Base-by-base conservation (phyloP, 2,329 filamentous ascomycete species). In the Colletotrichum incanum region DNA sequence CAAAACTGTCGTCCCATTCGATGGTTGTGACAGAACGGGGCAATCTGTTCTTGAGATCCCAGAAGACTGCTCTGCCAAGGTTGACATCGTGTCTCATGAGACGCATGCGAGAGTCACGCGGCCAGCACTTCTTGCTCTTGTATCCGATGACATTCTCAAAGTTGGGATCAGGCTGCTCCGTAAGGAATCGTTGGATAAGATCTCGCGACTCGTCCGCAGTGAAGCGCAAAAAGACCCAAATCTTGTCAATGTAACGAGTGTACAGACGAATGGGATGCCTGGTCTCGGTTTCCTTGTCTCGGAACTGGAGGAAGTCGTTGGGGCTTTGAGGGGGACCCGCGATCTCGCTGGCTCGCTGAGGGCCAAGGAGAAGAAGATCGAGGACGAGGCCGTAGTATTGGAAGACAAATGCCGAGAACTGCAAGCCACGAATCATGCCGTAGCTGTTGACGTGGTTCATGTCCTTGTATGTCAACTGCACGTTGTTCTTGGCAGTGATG, bases 391-490 rank as follows among this genome's bases (percentile, higher is more conserved):
- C 96, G 77, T 99, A 99, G 87, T 95, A 99, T 80, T 99, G 96
- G 89, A 99, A 99, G 28, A 99, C 96, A 74, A 99, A 99, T 0
- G 94, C 96, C 1, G 96, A 98, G 84, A 99, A 99, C 76, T 99
- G 97, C 20, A 99, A 88, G 76, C 97, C 96, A 78, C 96, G 94
- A 78, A 99, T 98, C 93, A 99, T 93, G 76, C 96, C 96, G 80
- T 98, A 99, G 80, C 94, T 97, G 84, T 99, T 99, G 80, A 97
- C 96, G 79, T 99, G 96, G 80, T 98, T 98, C 96, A 99, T 99
- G 78, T 99, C 96, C 86, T 99, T 99, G 87, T 99, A 99, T 74
- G 97, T 98, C 74, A 99, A 89, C 81, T 98, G 96, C 16, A 99
- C 96, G 79, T 99, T 99, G 87, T 99, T 99, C 90, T 99, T 99